Conservation (phyloP, 345 rosid species). For the Hevea brasiliensis region DNA sequence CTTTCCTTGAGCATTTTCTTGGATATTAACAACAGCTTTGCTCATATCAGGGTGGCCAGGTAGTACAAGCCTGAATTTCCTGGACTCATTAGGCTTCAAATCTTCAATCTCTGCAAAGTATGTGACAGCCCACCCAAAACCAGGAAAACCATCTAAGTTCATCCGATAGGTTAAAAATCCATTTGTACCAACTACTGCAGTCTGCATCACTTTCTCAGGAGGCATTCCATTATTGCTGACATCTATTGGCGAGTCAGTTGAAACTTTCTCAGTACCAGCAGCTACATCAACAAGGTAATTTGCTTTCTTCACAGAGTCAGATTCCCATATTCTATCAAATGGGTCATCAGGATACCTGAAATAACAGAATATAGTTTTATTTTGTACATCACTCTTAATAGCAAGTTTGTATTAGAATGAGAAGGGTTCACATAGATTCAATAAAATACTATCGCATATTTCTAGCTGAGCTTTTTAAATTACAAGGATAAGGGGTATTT, state of each 20-base stretch:
- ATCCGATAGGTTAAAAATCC: slow-evolving; percentile 82
- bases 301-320: slow-evolving; percentile 74
- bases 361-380: slow-evolving; percentile 9
- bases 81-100: slow-evolving; percentile 58
- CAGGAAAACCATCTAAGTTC: slow-evolving; percentile 94
- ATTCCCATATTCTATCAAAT: slow-evolving; percentile 93
- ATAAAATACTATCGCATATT: background rate
- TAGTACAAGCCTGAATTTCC: slow-evolving; percentile 84
- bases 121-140: slow-evolving; percentile 79
- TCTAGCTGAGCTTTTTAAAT: slow-evolving; percentile 2
- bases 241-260: slow-evolving; percentile 62
- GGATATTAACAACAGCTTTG: slow-evolving; percentile 77
- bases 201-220: slow-evolving; percentile 98
- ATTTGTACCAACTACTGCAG: slow-evolving; percentile 96
- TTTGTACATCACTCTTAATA: background rate
- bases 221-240: slow-evolving; percentile 46
- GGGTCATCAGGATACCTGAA: slow-evolving; percentile 96
- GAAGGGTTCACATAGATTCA: slow-evolving; percentile 2
- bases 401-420: slow-evolving; percentile 1
- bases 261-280: slow-evolving; percentile 69
- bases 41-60: slow-evolving; percentile 71
- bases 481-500: background rate
- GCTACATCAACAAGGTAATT: slow-evolving; percentile 97
- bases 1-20: slow-evolving; percentile 84
- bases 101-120: slow-evolving; percentile 95